These are phyloP conservation scores for Populus deltoides DNA, from an alignment of 345 rosid genomes.

Conservation along the genomic window DNA sequence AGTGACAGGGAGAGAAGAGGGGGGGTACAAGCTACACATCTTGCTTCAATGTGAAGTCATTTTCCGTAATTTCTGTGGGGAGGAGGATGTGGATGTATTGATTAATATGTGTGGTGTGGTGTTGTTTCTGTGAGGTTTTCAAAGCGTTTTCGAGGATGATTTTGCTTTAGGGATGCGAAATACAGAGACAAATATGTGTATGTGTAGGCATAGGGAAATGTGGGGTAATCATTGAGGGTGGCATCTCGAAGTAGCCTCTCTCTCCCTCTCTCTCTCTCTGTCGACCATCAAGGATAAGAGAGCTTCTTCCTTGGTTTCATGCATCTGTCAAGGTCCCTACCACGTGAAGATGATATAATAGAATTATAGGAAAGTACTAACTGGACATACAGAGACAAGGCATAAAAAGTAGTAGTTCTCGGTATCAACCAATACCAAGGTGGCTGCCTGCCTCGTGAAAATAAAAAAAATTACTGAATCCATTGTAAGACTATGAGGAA, in stretches of 20 bases:
- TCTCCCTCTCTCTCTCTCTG: not conserved
- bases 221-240: conserved; percentile 2
- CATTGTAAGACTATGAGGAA: no score
- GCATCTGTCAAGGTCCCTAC: conserved; percentile 20
- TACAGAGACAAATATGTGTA: not conserved
- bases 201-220: conserved; percentile 1
- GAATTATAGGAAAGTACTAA: not conserved
- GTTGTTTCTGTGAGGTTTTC: not conserved
- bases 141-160: conserved; percentile 10
- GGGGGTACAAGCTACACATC: not conserved
- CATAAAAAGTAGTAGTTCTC: not conserved
- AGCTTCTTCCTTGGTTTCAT: conserved; percentile 11
- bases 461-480: no score
- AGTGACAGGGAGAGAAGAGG: not conserved
- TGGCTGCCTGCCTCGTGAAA: not conserved
- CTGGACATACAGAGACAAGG: not conserved
- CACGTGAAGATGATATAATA: conserved; percentile 24
- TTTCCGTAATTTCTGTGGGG: not conserved
- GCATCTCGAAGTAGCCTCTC: no score
- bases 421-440: not conserved
- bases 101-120: not conserved
- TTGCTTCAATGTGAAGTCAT: conserved; percentile 6
- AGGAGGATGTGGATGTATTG: not conserved
- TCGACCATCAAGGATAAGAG: conserved; percentile 9
- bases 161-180: not conserved